A percentile compares a stretch with the other conserved stretches of the same genome.
Conservation (phyloP, 176 grass and related monocot genomes). For the Pontederia crassipes region DNA sequence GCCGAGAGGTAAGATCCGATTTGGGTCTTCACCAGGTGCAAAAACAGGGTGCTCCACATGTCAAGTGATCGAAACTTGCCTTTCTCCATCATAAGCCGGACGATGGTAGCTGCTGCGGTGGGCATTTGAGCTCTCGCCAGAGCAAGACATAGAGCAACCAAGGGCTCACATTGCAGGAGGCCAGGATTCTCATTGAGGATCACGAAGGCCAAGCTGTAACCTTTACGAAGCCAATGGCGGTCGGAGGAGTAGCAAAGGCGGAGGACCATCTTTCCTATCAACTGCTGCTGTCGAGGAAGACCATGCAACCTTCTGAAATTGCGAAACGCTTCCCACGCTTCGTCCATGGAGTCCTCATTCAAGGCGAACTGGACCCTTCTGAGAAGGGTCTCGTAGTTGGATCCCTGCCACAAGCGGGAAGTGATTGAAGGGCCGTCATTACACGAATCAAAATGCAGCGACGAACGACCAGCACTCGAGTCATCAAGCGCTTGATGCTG, state of each 20-base stretch:
- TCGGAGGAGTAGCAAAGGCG: conserved; percentile 43
- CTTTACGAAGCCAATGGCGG: conserved; percentile 62
- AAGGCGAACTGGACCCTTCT: conserved; percentile 41
- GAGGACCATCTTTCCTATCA: conserved; percentile 42
- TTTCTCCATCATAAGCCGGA: conserved; percentile 49
- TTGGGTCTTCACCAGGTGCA: conserved; percentile 69
- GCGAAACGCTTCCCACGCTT: conserved; percentile 53
- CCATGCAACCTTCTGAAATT: conserved; percentile 57
- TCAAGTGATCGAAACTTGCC: conserved; percentile 55
- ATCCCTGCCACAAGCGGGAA: conserved; percentile 29
- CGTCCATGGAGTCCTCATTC: conserved; percentile 41
- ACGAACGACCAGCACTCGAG: too few species aligned
- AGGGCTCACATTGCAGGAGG: conserved; percentile 30
- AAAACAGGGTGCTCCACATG: conserved; percentile 48
- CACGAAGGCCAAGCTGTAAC: conserved; percentile 42
- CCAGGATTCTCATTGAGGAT: conserved; percentile 37
- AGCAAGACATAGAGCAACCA: conserved; percentile 45
- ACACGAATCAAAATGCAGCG: too few species aligned
- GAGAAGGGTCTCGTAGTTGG: conserved; percentile 41
- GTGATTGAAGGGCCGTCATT: too few species aligned
- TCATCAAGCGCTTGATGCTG: too few species aligned
- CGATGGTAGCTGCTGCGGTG: conserved; percentile 35
- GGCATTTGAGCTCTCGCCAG: conserved; percentile 59
- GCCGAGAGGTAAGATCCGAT: conserved; percentile 51
- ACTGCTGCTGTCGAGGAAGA: conserved; percentile 33